Evolutionary conservation across 2,329 filamentous ascomycete genomes (phyloP).

Genomic region (Magnaporthiopsis rhizophila): DNA sequence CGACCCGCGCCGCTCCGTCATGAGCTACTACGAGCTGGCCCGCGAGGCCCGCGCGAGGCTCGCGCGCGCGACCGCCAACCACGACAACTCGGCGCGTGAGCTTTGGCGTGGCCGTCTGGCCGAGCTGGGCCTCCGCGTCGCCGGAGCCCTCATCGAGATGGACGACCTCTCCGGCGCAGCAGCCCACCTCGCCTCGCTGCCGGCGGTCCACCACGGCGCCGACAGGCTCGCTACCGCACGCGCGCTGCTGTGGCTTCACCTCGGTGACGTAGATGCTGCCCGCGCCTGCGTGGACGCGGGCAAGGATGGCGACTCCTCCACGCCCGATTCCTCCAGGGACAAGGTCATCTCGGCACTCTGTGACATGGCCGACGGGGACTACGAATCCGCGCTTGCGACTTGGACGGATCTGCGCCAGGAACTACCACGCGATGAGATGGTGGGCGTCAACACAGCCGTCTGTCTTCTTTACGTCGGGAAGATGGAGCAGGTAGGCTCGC

Average conservation of each 20-base stretch:
- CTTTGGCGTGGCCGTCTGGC: conserved; percentile 65
- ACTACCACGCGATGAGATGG: conserved; percentile 52
- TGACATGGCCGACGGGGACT: conserved; percentile 71
- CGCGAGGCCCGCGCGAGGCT: conserved; percentile 63
- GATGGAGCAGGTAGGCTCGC: conserved; percentile 53
- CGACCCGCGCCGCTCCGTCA: conserved; percentile 75
- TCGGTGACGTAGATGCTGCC: conserved; percentile 69
- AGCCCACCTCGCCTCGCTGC: conserved; percentile 59
- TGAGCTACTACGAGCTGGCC: conserved; percentile 84
- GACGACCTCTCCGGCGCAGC: conserved; percentile 76
- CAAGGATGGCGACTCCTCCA: conserved; percentile 8
- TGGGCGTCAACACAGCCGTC: conserved; percentile 75
- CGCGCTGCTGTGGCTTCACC: conserved; percentile 65
- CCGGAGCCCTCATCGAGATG: conserved; percentile 70
- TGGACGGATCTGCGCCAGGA: conserved; percentile 48
- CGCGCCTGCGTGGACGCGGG: conserved; percentile 37
- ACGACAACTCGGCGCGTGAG: conserved; percentile 46
- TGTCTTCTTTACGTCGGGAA: conserved; percentile 74
- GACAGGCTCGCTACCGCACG: conserved; percentile 38
- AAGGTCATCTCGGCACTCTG: conserved; percentile 58
- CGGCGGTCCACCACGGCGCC: conserved; percentile 18
- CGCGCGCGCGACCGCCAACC: conserved; percentile 32
- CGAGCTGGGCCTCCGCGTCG: conserved; percentile 65
- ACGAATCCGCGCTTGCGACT: conserved; percentile 50
- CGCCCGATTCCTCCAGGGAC: conserved; percentile 18